Evolutionary conservation across 495 filamentous ascomycete species (phyloP).

Genomic region (Penicillium atrosanguineum): DNA sequence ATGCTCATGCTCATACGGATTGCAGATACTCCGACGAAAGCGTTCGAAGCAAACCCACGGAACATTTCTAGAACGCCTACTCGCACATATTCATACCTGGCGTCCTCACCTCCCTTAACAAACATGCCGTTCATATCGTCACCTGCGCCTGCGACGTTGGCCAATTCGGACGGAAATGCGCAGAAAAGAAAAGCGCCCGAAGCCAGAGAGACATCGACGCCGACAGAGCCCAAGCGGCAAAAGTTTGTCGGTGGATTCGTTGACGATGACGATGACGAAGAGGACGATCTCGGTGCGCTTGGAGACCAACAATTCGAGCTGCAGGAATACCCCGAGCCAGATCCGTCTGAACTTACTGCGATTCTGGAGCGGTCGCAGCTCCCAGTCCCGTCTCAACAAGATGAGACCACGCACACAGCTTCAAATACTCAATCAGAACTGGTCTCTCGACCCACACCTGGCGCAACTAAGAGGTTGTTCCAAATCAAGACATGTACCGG

Average conservation of each 20-base stretch:
- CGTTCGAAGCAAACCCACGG: constrained; percentile 26
- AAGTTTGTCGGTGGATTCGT: constrained; percentile 49
- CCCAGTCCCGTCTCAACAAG: not conserved
- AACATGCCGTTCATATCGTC: constrained; percentile 66
- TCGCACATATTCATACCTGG: constrained; percentile 17
- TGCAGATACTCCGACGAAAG: constrained; percentile 43
- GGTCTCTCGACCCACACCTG: constrained; percentile 13
- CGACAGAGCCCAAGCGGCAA: constrained; percentile 37
- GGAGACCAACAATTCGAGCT: constrained; percentile 37
- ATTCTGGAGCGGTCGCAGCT: constrained; percentile 1
- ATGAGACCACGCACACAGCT: constrained; percentile 2
- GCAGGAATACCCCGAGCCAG: constrained; percentile 28
- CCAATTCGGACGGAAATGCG: constrained; percentile 19
- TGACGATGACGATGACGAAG: constrained; percentile 44
- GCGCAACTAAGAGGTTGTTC: constrained; percentile 23
- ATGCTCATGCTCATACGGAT: constrained; percentile 8
- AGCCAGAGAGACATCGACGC: constrained; percentile 33
- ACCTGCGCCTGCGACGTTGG: constrained; percentile 28
- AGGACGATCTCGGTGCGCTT: constrained; percentile 32
- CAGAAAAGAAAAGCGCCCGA: constrained; percentile 47
- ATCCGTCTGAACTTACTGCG: not conserved
- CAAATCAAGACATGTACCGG: constrained; percentile 67
- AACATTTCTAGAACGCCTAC: constrained; percentile 11
- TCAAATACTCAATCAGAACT: constrained; percentile 9
- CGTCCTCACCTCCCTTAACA: constrained; percentile 32